Evolutionary conservation across 2,329 filamentous ascomycete genomes (phyloP).

Genomic region (Fonsecaea pedrosoi): DNA sequence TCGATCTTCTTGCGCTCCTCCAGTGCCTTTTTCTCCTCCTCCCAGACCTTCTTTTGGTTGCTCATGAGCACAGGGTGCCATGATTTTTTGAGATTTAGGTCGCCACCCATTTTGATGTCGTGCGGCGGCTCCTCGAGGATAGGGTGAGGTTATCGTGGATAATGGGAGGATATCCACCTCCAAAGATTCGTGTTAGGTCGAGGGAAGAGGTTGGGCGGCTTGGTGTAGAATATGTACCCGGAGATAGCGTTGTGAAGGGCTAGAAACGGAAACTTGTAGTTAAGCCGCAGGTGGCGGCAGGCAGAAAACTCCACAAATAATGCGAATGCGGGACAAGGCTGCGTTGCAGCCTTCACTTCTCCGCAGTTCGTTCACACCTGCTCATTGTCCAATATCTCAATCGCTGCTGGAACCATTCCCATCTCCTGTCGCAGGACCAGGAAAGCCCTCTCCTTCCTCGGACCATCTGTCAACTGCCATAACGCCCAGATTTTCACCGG

Average conservation of each 20-base stretch:
- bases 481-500: not conserved
- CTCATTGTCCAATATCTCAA: not conserved
- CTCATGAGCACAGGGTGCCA: slow-evolving; percentile 91
- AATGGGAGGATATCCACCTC: not conserved
- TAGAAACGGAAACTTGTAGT: not conserved
- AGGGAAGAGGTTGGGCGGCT: not conserved
- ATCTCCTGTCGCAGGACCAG: not conserved
- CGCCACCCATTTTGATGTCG: slow-evolving; percentile 77
- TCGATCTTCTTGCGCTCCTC: slow-evolving; percentile 95
- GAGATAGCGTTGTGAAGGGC: not conserved
- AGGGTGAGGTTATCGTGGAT: not conserved
- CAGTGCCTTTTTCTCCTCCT: slow-evolving; percentile 88
- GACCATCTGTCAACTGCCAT: not conserved
- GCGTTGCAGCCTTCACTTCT: slow-evolving; percentile 1
- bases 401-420: not conserved
- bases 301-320: slow-evolving; percentile 23
- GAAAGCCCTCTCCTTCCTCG: not conserved
- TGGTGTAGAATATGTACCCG: not conserved
- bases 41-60: slow-evolving; percentile 90
- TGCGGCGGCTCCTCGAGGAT: not conserved
- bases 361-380: not conserved
- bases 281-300: not conserved
- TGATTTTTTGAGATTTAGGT: slow-evolving; percentile 77
- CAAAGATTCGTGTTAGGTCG: too few relatives aligned
- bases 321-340: slow-evolving; percentile 12